Conservation (phyloP, 495 filamentous ascomycete species). For the Delitschia confertaspora region DNA sequence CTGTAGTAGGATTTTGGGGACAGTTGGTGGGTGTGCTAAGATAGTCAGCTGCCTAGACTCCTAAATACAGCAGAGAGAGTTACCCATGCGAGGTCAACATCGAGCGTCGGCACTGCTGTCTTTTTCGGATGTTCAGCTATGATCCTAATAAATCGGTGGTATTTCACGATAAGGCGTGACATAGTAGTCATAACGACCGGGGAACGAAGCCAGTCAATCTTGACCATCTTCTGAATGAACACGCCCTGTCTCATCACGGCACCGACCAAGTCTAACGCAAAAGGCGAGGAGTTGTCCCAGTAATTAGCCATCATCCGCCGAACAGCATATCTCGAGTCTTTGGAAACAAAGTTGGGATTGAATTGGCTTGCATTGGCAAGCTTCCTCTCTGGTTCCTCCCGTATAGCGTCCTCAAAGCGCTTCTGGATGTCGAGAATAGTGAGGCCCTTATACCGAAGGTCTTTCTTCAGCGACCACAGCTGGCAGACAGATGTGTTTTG, state of each 20-base stretch:
- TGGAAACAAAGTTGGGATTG: conserved; percentile 8
- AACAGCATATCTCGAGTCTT: conserved; percentile 43
- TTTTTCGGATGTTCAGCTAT: conserved; percentile 47
- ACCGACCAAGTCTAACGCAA: conserved; percentile 65
- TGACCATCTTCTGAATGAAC: conserved; percentile 76
- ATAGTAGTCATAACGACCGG: conserved; percentile 57
- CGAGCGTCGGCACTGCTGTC: conserved; percentile 69
- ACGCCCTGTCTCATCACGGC: conserved; percentile 73
- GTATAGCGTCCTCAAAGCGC: conserved; percentile 1
- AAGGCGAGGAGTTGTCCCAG: conserved; percentile 64
- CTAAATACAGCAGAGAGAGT: conserved; percentile 51
- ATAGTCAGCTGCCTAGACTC: neutral
- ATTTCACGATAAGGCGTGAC: conserved; percentile 57
- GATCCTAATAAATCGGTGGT: conserved; percentile 58
- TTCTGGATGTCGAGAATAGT: conserved; percentile 6
- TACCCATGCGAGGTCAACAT: conserved; percentile 77
- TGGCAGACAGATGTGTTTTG: conserved; percentile 9
- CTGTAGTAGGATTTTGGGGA: conserved; percentile 53
- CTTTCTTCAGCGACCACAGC: neutral
- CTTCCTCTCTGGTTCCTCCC: neutral
- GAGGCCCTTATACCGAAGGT: conserved; percentile 1
- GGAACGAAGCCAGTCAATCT: conserved; percentile 67
- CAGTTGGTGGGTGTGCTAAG: conserved; percentile 50
- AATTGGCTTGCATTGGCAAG: conserved; percentile 15
- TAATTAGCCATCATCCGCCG: conserved; percentile 72